Evolutionary conservation across 2,329 filamentous ascomycete species (phyloP), one percentile per base, ranked within the genome.

Genomic region (Westerdykella aurantiaca): DNA sequence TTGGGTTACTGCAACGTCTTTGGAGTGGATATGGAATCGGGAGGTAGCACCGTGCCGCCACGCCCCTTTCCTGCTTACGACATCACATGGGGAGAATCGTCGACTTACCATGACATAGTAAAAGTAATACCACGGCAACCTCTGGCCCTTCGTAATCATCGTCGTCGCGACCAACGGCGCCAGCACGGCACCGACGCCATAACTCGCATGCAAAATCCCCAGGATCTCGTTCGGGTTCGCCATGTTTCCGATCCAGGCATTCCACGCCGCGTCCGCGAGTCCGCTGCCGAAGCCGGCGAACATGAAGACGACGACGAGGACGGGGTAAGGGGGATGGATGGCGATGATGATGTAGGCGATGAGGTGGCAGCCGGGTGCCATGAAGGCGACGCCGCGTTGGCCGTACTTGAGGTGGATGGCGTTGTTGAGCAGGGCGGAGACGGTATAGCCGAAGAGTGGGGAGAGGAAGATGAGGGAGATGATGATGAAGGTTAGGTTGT

Each of bases 241-340:
- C 81, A 91, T 86, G 55, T 82, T 84, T 10, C 86, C 86, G 16
- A 81, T 74, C 76, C 77, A 81, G 0, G 77, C 77, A 55, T 78
- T 79, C 72, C 77, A 81, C 5, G 73, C 79, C 0, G 77, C 76
- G 52, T 82, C 83, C 42, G 80, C 74, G 7, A 88, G 67, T 2
- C 86, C 86, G 59, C 84, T 88, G 1, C 85, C 85, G 39, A 86
- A 81, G 1, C 85, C 85, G 1, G 80, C 76, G 14, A 88, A 68
- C 39, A 82, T 74, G 57, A 84, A 80, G 21, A 81, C 72, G 12
- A 86, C 66, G 1, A 85, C 79, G 0, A 89, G 67, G 0, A 80
- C 79, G 0, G 82, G 78, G 55, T 82, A 88, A 0, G 83, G 82
- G 1, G 85, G 85, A 60, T 88, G 85, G 4, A 82, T 66, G 4